phyloP scores from a whole-genome alignment of 2,329 filamentous ascomycete genomes.

The Claviceps maximensis region DNA sequence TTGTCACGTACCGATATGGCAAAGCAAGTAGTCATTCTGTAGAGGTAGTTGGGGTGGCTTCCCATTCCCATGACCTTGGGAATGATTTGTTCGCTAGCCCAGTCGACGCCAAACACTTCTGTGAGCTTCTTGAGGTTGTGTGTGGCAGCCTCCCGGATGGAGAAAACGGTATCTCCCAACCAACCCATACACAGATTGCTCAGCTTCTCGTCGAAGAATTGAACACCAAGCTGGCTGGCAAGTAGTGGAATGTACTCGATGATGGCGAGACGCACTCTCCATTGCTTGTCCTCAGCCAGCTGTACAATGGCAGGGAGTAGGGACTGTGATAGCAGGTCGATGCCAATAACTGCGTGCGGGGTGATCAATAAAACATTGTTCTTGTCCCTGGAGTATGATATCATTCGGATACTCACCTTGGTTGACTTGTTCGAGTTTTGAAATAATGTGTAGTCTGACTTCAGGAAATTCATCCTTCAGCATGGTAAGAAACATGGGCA shows the following conservation, averaged over 20 bases:
- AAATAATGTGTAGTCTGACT: constrained; percentile 96
- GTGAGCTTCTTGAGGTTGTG: constrained; percentile 97
- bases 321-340: constrained; percentile 90
- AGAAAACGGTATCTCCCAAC: constrained; percentile 97
- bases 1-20: constrained; percentile 73
- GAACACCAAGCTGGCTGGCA: constrained; percentile 85
- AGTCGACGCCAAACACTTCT: constrained; percentile 95
- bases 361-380: neutral
- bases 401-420: constrained; percentile 47
- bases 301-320: constrained; percentile 95
- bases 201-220: constrained; percentile 97
- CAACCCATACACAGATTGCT: constrained; percentile 95
- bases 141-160: constrained; percentile 92
- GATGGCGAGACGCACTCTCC: constrained; percentile 92
- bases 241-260: constrained; percentile 98
- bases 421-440: constrained; percentile 97
- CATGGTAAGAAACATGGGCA: constrained; percentile 99
- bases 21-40: constrained; percentile 99
- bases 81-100: constrained; percentile 93
- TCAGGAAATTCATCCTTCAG: constrained; percentile 98
- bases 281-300: constrained; percentile 97
- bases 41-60: constrained; percentile 94
- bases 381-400: neutral
- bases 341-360: constrained; percentile 65
- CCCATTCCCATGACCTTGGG: constrained; percentile 99